phyloP scores from a whole-genome alignment of 1,284 basidiomycete genomes.

The Anthracocystis walkeri region DNA sequence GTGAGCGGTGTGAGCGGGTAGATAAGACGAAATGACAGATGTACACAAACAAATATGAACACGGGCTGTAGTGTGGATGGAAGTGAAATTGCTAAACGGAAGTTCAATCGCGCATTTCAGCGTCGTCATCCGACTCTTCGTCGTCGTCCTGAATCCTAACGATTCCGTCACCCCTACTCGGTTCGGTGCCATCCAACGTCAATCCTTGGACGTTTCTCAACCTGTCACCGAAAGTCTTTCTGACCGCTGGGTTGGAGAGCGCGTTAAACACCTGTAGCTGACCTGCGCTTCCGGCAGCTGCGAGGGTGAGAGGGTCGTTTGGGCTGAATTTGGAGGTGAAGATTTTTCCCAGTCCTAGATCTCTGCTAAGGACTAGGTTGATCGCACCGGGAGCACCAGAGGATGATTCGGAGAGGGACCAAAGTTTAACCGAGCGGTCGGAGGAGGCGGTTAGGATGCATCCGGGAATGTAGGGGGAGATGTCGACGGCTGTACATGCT shows the following conservation, averaged over 20 bases:
- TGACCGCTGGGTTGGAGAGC: conserved; percentile 68
- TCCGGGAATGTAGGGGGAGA: conserved; percentile 90
- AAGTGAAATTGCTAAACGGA: not conserved
- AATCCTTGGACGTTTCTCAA: conserved; percentile 43
- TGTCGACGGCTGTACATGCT: conserved; percentile 89
- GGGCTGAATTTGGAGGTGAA: conserved; percentile 92
- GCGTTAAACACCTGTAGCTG: conserved; percentile 93
- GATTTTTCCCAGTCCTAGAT: conserved; percentile 96
- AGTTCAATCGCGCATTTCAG: conserved; percentile 46
- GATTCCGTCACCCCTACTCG: conserved; percentile 48
- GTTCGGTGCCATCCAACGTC: conserved; percentile 41
- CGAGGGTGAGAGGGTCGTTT: conserved; percentile 91
- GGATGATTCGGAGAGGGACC: conserved; percentile 79
- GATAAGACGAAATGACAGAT: not conserved
- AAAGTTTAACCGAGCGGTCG: conserved; percentile 85
- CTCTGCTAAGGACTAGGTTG: conserved; percentile 86
- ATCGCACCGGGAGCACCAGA: conserved; percentile 71
- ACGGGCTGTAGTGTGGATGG: not conserved
- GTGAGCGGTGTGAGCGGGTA: not conserved
- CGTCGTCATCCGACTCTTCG: conserved; percentile 43
- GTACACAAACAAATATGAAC: not conserved
- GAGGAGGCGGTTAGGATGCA: conserved; percentile 92
- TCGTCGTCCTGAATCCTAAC: conserved; percentile 47
- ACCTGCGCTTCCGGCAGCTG: conserved; percentile 91
- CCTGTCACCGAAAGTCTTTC: conserved; percentile 69